These are phyloP conservation scores for Ananas comosus DNA, from an alignment of 176 grass and related monocot genomes.

Conservation along the genomic window DNA sequence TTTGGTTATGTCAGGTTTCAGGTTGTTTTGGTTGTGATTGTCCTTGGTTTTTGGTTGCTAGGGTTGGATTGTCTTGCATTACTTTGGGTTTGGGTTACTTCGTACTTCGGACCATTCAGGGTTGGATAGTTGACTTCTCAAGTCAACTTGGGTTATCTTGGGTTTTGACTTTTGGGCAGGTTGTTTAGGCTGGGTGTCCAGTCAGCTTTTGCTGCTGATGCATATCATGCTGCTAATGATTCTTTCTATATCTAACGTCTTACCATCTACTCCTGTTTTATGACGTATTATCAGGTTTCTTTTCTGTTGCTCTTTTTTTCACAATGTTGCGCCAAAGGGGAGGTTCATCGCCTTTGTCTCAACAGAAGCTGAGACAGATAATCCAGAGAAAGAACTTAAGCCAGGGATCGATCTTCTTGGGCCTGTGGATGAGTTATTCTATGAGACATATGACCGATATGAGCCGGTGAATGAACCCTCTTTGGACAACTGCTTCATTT, in stretches of 20 bases:
- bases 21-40: background rate
- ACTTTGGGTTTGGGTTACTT: no score
- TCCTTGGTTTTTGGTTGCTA: no score
- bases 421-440: conserved; percentile 66
- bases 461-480: conserved; percentile 62
- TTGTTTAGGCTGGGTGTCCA: no score
- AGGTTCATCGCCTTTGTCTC: conserved; percentile 91
- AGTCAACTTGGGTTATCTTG: no score
- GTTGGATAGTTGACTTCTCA: no score
- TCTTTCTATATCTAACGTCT: background rate
- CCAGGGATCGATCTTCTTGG: conserved; percentile 80
- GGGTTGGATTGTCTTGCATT: no score
- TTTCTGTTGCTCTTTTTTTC: conserved; percentile 86
- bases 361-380: conserved; percentile 81
- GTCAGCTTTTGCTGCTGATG: background rate
- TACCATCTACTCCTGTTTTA: background rate
- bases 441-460: conserved; percentile 73
- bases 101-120: no score
- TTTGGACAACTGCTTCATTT: conserved; percentile 81
- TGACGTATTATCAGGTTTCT: conserved; percentile 54
- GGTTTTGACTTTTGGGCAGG: no score
- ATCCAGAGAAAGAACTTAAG: conserved; percentile 54
- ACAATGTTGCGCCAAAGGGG: conserved; percentile 90
- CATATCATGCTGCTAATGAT: background rate
- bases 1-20: background rate